Conservation (phyloP, 2,329 filamentous ascomycete species). For the Alternaria incomplexa region DNA sequence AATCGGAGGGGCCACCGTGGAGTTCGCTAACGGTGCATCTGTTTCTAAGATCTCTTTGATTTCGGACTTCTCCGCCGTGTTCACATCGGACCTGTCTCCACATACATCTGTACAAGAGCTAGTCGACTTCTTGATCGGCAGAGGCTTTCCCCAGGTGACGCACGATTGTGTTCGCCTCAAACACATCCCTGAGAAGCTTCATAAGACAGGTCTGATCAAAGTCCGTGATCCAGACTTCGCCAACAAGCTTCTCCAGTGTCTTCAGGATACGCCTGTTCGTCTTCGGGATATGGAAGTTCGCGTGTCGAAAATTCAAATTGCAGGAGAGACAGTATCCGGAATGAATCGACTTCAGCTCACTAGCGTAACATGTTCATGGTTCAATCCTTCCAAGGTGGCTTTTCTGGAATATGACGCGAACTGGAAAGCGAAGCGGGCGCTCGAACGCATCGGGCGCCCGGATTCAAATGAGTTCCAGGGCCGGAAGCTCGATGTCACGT, state of each 20-base stretch:
- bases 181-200: neutral
- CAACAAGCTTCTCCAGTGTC: neutral
- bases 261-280: neutral
- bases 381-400: neutral
- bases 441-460: neutral
- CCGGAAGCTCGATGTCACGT: neutral
- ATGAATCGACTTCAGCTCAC: constrained; percentile 26
- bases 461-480: neutral
- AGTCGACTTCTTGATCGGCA: neutral
- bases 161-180: neutral
- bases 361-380: constrained; percentile 18
- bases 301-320: neutral
- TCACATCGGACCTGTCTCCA: neutral
- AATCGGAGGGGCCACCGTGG: neutral
- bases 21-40: neutral
- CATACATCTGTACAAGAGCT: neutral
- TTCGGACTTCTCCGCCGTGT: neutral
- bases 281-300: neutral
- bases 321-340: constrained; percentile 1
- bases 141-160: neutral
- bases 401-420: neutral
- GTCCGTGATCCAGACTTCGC: neutral
- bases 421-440: neutral
- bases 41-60: neutral
- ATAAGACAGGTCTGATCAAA: neutral